A percentile compares a stretch with the other conserved stretches of the same genome.
These are phyloP conservation scores for Russula sp. DNA, from an alignment of 768 basidiomycete genomes.

Conservation along the genomic window DNA sequence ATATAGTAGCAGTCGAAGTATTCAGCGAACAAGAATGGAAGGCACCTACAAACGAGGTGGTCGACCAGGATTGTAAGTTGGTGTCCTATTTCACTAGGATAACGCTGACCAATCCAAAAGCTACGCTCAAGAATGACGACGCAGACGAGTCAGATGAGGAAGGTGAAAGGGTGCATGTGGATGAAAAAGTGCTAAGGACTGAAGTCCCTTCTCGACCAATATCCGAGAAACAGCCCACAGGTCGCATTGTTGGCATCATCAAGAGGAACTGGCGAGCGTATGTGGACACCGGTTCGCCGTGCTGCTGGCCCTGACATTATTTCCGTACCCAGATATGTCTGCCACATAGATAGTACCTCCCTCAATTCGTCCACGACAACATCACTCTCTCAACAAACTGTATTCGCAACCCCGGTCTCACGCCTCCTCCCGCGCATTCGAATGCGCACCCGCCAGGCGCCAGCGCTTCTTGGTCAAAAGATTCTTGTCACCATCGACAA, in stretches of 20 bases:
- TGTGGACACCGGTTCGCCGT: slow-evolving; percentile 31
- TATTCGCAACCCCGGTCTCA: slow-evolving; percentile 92
- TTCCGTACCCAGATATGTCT: slow-evolving; percentile 64
- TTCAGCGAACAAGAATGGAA: slow-evolving; percentile 89
- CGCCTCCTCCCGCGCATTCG: slow-evolving; percentile 89
- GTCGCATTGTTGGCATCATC: slow-evolving; percentile 83
- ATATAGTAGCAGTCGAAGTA: slow-evolving; percentile 86
- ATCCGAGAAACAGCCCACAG: slow-evolving; percentile 81
- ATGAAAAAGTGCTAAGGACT: slow-evolving; percentile 29
- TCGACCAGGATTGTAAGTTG: slow-evolving; percentile 81
- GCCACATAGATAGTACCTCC: slow-evolving; percentile 89
- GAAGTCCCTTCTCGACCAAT: slow-evolving; percentile 28
- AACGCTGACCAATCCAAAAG: slow-evolving; percentile 33
- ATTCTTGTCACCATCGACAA: slow-evolving; percentile 93
- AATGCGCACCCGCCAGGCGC: slow-evolving; percentile 91
- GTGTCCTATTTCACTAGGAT: neutral
- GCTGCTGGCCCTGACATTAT: neutral
- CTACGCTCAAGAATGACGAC: slow-evolving; percentile 80
- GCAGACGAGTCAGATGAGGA: slow-evolving; percentile 70
- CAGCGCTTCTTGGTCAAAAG: slow-evolving; percentile 82
- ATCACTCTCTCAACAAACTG: slow-evolving; percentile 80
- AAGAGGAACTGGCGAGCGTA: slow-evolving; percentile 96
- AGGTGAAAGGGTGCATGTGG: slow-evolving; percentile 35
- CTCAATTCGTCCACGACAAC: slow-evolving; percentile 72
- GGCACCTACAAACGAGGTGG: slow-evolving; percentile 83